Evolutionary conservation across 2,329 filamentous ascomycete genomes (phyloP).

Genomic region (Didymella glomerata): DNA sequence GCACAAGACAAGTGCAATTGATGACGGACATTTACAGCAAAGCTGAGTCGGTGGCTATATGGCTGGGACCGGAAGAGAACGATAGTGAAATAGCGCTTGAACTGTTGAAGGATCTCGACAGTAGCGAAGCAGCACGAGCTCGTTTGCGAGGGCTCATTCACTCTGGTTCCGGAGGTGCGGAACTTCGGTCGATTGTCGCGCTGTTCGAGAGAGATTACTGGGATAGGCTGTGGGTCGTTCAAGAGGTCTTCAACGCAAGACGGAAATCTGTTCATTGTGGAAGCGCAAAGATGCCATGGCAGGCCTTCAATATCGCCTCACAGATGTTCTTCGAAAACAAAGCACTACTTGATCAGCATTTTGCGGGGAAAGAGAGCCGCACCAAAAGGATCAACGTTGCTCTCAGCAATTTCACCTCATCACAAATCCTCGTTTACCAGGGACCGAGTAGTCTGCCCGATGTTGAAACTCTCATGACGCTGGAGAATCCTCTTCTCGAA

Average conservation of each 20-base stretch:
- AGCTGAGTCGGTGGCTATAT: slow-evolving; percentile 2
- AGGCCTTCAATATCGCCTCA: too few species aligned
- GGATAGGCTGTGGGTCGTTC: slow-evolving; percentile 5
- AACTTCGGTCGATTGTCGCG: not conserved
- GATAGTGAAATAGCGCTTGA: not conserved
- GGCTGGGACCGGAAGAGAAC: not conserved
- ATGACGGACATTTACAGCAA: slow-evolving; percentile 5
- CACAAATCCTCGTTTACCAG: not conserved
- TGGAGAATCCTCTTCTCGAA: not conserved
- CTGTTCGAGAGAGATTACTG: slow-evolving; percentile 6
- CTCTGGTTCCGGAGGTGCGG: too few species aligned
- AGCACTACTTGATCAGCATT: too few species aligned
- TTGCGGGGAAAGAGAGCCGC: too few species aligned
- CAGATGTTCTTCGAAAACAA: too few species aligned
- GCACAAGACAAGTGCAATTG: not conserved
- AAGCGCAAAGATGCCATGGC: too few species aligned
- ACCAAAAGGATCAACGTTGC: too few species aligned
- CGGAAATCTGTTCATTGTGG: not conserved
- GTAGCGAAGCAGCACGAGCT: too few species aligned
- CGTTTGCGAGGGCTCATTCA: too few species aligned
- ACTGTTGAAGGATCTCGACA: not conserved
- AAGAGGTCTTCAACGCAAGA: not conserved
- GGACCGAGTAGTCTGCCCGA: not conserved
- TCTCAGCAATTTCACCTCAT: not conserved
- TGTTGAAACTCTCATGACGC: not conserved